A percentile compares a stretch with the other conserved stretches of the same genome.
Evolutionary conservation across 2,329 filamentous ascomycete genomes (phyloP).

Genomic region (Didymella keratinophila): DNA sequence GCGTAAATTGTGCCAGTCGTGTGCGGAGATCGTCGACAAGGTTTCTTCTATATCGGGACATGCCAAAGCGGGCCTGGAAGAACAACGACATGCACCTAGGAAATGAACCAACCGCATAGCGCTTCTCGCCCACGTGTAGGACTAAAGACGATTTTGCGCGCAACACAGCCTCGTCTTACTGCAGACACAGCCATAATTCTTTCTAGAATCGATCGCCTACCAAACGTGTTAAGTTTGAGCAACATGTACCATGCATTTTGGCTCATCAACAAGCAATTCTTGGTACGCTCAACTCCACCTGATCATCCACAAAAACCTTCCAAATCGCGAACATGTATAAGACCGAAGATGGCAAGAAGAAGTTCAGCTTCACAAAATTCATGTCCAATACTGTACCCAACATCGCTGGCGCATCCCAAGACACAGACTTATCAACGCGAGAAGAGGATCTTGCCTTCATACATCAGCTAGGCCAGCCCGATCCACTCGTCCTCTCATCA

Average conservation of each 20-base stretch:
- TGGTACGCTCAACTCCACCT: neutral
- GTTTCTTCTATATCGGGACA: neutral
- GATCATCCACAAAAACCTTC: neutral
- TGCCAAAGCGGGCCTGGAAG: neutral
- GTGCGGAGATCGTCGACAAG: neutral
- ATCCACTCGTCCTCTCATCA: conserved; percentile 10
- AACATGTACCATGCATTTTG: conserved; percentile 2
- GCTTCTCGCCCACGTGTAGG: neutral
- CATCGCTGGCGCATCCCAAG: conserved; percentile 10
- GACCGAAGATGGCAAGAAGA: conserved; percentile 7
- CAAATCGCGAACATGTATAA: conserved; percentile 5
- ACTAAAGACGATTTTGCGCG: neutral
- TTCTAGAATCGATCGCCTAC: neutral
- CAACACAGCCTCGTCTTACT: neutral
- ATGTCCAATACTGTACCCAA: conserved; percentile 13
- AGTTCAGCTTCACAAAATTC: conserved; percentile 19
- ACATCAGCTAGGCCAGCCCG: conserved; percentile 8
- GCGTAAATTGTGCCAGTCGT: neutral
- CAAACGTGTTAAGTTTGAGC: neutral
- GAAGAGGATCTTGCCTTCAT: conserved; percentile 17
- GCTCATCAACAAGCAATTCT: neutral
- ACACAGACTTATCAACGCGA: neutral
- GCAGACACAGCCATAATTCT: neutral
- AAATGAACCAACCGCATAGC: neutral
- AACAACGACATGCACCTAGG: neutral